Evolutionary conservation across 2,329 filamentous ascomycete species (phyloP), one percentile per base, ranked within the genome.

Genomic region (Thermothelomyces thermophilus): DNA sequence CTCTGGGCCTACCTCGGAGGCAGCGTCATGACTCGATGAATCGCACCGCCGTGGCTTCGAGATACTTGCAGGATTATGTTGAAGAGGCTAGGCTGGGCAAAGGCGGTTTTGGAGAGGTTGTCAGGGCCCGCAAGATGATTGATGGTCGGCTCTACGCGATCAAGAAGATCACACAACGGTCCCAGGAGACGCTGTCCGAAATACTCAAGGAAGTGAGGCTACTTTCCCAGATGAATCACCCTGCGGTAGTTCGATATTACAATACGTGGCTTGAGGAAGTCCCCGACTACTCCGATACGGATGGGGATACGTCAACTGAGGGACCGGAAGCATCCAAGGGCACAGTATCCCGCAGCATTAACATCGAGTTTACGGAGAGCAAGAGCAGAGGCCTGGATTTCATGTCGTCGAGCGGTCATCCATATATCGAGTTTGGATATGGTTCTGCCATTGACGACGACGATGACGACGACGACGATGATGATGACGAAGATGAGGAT

Each of bases 61-160:
- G 91, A 54, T 98, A 95, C 63, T 79, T 78, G 10, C 86, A 86
- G 61, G 93, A 97, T 60, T 98, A 95, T 68, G 83, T 90, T 16
- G 90, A 97, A 68, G 84, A 93, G 62, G 89, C 88, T 13, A 81
- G 87, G 4, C 74, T 98, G 11, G 93, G 93, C 3, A 94, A 91
- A 65, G 93, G 93, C 37, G 93, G 91, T 0, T 98, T 95, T 68
- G 93, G 93, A 5, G 89, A 96, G 68, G 93, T 98, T 19, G 89
- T 97, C 48, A 94, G 95, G 66, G 91, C 91, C 2, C 81, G 91
- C 28, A 95, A 95, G 67, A 95, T 93, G 69, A 80, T 96, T 3
- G 93, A 97, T 64, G 88, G 88, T 0, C 87, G 90, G 51, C 84
- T 94, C 37, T 98, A 97, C 68, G 93, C 93, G 16, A 87, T 98